Percentiles rank a stretch among this genome's conserved stretches.
These are phyloP conservation scores for Populus simonii DNA, from an alignment of 345 rosid genomes.

Conservation along the genomic window DNA sequence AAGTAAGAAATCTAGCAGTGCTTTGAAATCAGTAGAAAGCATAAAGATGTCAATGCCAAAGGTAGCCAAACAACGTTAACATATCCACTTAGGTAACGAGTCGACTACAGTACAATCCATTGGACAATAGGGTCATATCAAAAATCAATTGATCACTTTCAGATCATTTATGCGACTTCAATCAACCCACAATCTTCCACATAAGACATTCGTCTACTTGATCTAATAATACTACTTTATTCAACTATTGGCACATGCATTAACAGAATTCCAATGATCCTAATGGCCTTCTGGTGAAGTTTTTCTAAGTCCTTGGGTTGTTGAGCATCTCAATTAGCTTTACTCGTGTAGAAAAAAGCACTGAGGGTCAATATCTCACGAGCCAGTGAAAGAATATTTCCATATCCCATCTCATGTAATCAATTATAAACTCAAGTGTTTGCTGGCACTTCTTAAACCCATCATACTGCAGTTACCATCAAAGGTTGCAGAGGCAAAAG, in stretches of 20 bases:
- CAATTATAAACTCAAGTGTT: not conserved
- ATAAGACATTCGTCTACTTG: not conserved
- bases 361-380: not conserved
- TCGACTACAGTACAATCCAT: not conserved
- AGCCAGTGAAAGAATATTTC: slow-evolving; percentile 1
- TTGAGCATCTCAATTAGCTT: slow-evolving; percentile 1
- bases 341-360: not conserved
- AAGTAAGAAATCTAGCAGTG: slow-evolving; percentile 29
- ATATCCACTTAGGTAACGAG: not conserved
- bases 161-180: not conserved
- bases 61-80: slow-evolving; percentile 10
- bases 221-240: slow-evolving; percentile 1
- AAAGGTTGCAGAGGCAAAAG: not conserved
- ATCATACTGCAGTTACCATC: not conserved
- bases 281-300: not conserved
- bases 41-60: slow-evolving; percentile 17
- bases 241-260: not conserved
- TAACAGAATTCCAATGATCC: not conserved
- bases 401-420: not conserved
- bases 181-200: not conserved
- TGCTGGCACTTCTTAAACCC: slow-evolving; percentile 1
- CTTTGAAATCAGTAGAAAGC: slow-evolving; percentile 23
- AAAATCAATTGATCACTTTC: not conserved
- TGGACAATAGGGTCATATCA: not conserved
- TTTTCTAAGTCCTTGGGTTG: not conserved